Evolutionary conservation across 176 grass and related monocot species (phyloP), one percentile per base, ranked within the genome.

Genomic region (Puccinellia tenuiflora): DNA sequence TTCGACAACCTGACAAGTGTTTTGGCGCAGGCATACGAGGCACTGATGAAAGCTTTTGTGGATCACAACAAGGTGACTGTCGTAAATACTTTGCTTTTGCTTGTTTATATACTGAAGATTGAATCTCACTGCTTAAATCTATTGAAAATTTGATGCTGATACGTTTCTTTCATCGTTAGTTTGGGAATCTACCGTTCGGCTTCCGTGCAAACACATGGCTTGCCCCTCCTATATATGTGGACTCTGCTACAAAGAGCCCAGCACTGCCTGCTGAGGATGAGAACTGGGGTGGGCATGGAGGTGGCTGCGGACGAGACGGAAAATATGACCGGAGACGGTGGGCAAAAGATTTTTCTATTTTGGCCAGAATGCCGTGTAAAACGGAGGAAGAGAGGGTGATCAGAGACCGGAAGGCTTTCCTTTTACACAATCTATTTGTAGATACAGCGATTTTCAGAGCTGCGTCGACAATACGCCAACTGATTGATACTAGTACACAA

Each of bases 151-250:
- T 83, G 26, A 77, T 30, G 43, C 21, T 21, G 16, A 84, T 57
- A 78, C 21, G 21, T 89, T 59, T 81, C 50, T 64, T 81, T 16
- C 67, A 55, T 79, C 65, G 79, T 68, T 69, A 99, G 97, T 99
- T 99, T 88, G 97, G 97, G 55, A 99, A 99, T 90, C 82, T 96
- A n/a, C 97, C 97, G 0, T 99, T 90, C 59, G 93, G 97, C 77
- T 94, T 96, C n/a, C 97, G 93, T 84, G 93, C 97, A 86, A 99
- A 99, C 84, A 94, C 97, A 87, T 99, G 97, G 97, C 89, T 99
- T 63, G 82, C 87, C 47, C 97, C 93, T 55, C 89, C 91, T 55
- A 31, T 96, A 79, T 95, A 92, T 82, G 46, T 94, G 31, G 93
- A 96, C 21, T 59, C 89, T 47, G 46, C 88, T 66, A 87, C 86